These are phyloP conservation scores for Carex parvula DNA, from an alignment of 176 grass and related monocot species.

Conservation along the genomic window DNA sequence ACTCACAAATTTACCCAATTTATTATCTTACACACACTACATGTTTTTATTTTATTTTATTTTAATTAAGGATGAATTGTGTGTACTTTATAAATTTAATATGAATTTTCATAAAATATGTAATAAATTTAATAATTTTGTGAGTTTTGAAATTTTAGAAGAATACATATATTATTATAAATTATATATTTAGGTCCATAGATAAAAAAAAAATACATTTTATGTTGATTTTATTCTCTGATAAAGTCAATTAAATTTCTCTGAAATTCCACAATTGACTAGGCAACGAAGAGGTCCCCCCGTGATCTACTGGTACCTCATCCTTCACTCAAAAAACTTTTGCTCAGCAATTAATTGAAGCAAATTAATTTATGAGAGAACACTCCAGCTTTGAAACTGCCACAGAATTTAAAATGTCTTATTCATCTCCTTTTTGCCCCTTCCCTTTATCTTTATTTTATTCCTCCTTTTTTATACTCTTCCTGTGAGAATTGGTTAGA, in stretches of 20 bases:
- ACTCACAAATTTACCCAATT: too few relatives aligned
- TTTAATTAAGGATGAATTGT: too few relatives aligned
- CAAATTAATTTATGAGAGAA: conserved; percentile 28
- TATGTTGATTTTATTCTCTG: not conserved
- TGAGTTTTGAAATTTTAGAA: too few relatives aligned
- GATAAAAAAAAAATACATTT: not conserved
- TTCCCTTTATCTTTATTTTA: conserved; percentile 26
- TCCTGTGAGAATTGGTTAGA: conserved; percentile 44
- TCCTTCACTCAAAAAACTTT: not conserved
- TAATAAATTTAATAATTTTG: too few relatives aligned
- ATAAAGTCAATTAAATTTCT: not conserved
- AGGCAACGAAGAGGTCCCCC: not conserved
- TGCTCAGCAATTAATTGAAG: conserved; percentile 20
- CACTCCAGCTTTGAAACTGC: conserved; percentile 29
- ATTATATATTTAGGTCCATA: not conserved
- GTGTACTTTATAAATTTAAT: too few relatives aligned
- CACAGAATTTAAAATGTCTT: conserved; percentile 30
- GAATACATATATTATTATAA: too few relatives aligned
- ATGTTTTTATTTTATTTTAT: too few relatives aligned
- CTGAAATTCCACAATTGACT: not conserved
- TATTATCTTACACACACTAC: too few relatives aligned
- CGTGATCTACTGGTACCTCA: not conserved
- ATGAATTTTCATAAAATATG: too few relatives aligned
- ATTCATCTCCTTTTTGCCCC: conserved; percentile 30
- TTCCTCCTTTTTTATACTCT: conserved; percentile 18